Conservation (phyloP, 202 grass and related monocot species). For the Dendrocalamus latiflorus region DNA sequence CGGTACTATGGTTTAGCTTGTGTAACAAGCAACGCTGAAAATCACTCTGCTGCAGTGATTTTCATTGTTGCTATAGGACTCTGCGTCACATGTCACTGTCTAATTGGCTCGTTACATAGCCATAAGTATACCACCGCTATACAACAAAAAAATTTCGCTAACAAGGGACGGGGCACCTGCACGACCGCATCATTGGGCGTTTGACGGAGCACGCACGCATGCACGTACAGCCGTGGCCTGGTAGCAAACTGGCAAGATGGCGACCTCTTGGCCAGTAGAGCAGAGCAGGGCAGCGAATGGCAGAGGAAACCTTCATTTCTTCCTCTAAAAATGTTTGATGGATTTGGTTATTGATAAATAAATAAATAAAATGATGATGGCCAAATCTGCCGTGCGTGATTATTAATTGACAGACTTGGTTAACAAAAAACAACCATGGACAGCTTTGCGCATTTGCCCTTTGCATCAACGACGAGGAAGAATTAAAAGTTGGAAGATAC, state of each 20-base stretch:
- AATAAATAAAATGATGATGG: not conserved
- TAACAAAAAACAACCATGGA: not conserved
- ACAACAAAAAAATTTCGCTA: too few species aligned
- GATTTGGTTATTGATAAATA: not conserved
- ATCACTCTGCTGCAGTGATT: too few species aligned
- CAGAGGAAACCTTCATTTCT: not conserved
- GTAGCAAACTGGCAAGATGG: not conserved
- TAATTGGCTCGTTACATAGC: too few species aligned
- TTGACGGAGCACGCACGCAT: not conserved
- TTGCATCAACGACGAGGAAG: not conserved
- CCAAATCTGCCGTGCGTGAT: not conserved
- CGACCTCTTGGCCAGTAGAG: not conserved
- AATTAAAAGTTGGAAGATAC: too few species aligned
- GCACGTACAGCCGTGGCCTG: not conserved
- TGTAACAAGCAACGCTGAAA: too few species aligned
- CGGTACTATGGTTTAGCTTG: too few species aligned
- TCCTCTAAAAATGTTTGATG: not conserved
- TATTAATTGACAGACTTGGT: not conserved
- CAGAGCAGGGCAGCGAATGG: not conserved
- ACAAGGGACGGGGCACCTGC: too few species aligned
- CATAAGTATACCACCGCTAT: too few species aligned
- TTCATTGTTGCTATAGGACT: too few species aligned
- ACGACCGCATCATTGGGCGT: not conserved
- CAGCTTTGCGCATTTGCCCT: not conserved
- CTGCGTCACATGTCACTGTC: too few species aligned